These are phyloP conservation scores for Chaetomium strumarium DNA, from an alignment of 2,329 filamentous ascomycete genomes.

Conservation along the genomic window DNA sequence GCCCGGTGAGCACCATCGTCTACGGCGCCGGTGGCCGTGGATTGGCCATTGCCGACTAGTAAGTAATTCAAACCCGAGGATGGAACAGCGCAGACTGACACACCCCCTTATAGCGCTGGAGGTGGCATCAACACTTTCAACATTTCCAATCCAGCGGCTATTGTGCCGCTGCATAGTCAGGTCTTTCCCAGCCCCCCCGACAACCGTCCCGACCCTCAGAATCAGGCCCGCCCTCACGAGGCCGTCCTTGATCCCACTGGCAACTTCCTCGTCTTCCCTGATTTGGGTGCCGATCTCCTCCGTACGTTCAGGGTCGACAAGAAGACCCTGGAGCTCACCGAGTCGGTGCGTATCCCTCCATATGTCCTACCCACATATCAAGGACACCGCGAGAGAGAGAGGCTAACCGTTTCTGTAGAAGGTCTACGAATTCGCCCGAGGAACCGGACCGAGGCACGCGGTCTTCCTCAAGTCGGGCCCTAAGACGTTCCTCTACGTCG, in stretches of 20 bases:
- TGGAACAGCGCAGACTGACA: background rate
- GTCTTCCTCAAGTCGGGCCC: slow-evolving; percentile 45
- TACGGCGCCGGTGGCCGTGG: slow-evolving; percentile 38
- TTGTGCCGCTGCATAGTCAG: slow-evolving; percentile 34
- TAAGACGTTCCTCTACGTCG: slow-evolving; percentile 52
- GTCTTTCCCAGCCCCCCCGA: slow-evolving; percentile 36
- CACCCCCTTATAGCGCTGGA: slow-evolving; percentile 29
- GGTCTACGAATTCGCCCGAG: slow-evolving; percentile 40
- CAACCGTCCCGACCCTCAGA: slow-evolving; percentile 43
- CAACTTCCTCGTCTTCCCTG: slow-evolving; percentile 57
- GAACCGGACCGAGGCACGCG: slow-evolving; percentile 60
- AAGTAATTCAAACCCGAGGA: slow-evolving; percentile 23
- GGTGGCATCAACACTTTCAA: slow-evolving; percentile 42
- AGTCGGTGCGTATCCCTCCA: slow-evolving; percentile 21
- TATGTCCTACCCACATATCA: background rate
- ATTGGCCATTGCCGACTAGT: slow-evolving; percentile 44
- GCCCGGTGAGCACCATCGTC: slow-evolving; percentile 39
- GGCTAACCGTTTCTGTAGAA: background rate
- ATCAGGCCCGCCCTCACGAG: slow-evolving; percentile 57
- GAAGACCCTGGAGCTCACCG: slow-evolving; percentile 37
- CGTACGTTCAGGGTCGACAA: slow-evolving; percentile 51
- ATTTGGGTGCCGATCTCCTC: slow-evolving; percentile 59
- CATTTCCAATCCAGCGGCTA: slow-evolving; percentile 33
- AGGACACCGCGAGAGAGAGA: background rate
- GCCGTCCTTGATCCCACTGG: slow-evolving; percentile 60